Evolutionary conservation across 805 yeast genomes (phyloP).

Genomic region (Saturnispora kantuleensis): DNA sequence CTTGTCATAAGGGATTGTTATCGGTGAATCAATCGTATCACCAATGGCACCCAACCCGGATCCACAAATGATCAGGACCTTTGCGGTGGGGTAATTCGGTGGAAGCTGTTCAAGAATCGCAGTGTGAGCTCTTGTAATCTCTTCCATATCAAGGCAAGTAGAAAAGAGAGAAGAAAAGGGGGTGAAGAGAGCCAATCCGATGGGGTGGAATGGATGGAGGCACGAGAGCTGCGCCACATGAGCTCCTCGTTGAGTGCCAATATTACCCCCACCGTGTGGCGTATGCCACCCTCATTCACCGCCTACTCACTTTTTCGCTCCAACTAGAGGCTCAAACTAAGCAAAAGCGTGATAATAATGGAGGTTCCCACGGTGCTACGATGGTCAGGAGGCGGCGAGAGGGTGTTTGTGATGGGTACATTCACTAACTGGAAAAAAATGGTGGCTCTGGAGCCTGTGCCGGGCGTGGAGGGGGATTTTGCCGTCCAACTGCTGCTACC

Average conservation of each 20-base stretch:
- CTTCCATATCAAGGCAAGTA: not conserved
- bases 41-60: constrained; percentile 90
- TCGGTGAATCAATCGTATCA: constrained; percentile 19
- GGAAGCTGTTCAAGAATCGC: constrained; percentile 3
- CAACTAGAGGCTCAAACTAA: not conserved
- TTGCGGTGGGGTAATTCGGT: constrained; percentile 31
- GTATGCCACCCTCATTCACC: too few relatives aligned
- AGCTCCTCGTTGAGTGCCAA: too few relatives aligned
- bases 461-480: constrained; percentile 41
- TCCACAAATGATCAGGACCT: constrained; percentile 80
- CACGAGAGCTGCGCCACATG: too few relatives aligned
- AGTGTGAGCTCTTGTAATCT: not conserved
- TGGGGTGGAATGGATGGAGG: too few relatives aligned
- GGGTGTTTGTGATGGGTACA: constrained; percentile 93
- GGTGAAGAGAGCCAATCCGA: too few relatives aligned
- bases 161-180: too few relatives aligned
- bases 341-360: not conserved
- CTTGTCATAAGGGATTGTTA: constrained; percentile 48
- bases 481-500: constrained; percentile 70
- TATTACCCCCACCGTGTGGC: too few relatives aligned
- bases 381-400: constrained; percentile 95
- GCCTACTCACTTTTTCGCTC: too few relatives aligned
- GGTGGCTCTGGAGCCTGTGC: constrained; percentile 67
- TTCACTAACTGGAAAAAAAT: constrained; percentile 98
- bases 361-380: constrained; percentile 53